Conservation (phyloP, 768 basidiomycete genomes). For the Lactarius tabidus region DNA sequence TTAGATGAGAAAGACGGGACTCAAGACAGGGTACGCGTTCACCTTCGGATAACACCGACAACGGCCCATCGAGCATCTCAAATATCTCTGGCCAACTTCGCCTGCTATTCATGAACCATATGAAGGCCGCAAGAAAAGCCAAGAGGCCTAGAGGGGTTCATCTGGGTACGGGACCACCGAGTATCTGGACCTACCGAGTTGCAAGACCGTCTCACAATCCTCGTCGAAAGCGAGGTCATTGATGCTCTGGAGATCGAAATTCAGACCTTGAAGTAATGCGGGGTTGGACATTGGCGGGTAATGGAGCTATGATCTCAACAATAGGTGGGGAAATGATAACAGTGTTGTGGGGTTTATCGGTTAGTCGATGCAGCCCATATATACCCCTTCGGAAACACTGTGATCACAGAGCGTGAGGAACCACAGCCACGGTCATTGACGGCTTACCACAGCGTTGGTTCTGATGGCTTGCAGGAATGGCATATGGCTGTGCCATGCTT, state of each 20-base stretch:
- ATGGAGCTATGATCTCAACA: neutral
- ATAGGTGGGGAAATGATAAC: neutral
- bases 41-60: slow-evolving; percentile 14
- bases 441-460: slow-evolving; percentile 9
- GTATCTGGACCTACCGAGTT: slow-evolving; percentile 10
- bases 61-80: neutral
- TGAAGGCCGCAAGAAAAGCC: slow-evolving; percentile 13
- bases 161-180: neutral
- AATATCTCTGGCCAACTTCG: slow-evolving; percentile 14
- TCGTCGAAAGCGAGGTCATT: slow-evolving; percentile 16
- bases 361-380: slow-evolving; percentile 13
- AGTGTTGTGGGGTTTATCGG: neutral
- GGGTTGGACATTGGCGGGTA: neutral
- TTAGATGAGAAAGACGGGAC: neutral
- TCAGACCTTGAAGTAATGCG: neutral
- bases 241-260: slow-evolving; percentile 8
- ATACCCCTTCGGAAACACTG: neutral
- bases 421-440: slow-evolving; percentile 6
- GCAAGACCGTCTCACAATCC: slow-evolving; percentile 10
- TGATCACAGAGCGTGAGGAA: slow-evolving; percentile 5
- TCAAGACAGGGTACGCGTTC: neutral
- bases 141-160: slow-evolving; percentile 9
- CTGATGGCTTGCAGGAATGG: neutral
- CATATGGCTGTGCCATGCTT: neutral
- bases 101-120: slow-evolving; percentile 23